Evolutionary conservation across 2,329 filamentous ascomycete species (phyloP).

Genomic region (Fusarium setosum): DNA sequence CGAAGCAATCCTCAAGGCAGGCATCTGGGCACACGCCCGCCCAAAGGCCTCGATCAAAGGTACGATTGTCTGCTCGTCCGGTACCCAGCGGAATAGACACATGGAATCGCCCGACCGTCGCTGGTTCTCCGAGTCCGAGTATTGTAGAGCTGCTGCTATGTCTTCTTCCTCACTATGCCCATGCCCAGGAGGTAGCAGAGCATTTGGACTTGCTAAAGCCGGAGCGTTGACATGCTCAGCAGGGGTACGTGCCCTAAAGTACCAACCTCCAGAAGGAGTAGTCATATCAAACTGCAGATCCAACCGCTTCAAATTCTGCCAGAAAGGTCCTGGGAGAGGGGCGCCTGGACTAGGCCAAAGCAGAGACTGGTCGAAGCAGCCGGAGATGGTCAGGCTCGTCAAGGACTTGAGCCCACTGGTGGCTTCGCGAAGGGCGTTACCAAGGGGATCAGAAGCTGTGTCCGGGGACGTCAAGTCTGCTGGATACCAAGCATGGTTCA

Average conservation of each 20-base stretch:
- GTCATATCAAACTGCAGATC: conserved; percentile 30
- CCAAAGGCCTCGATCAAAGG: conserved; percentile 31
- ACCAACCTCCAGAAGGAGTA: conserved; percentile 29
- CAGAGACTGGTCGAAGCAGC: conserved; percentile 24
- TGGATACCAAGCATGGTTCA: conserved; percentile 30
- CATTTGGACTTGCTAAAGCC: neutral
- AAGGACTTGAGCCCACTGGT: conserved; percentile 13
- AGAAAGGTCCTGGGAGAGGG: conserved; percentile 19
- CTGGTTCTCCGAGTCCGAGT: conserved; percentile 25
- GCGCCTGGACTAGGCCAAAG: conserved; percentile 18
- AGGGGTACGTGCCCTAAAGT: conserved; percentile 24
- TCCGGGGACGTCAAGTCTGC: conserved; percentile 12
- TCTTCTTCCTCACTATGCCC: conserved; percentile 28
- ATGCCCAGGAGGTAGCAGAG: conserved; percentile 24
- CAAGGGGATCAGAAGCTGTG: conserved; percentile 13
- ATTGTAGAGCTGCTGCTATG: conserved; percentile 11
- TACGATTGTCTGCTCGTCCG: conserved; percentile 20
- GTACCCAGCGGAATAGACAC: conserved; percentile 30
- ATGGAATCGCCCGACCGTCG: conserved; percentile 24
- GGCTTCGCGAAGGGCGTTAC: conserved; percentile 18
- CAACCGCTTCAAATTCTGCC: conserved; percentile 27
- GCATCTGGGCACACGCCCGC: conserved; percentile 26
- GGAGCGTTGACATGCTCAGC: conserved; percentile 19
- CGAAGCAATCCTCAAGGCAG: conserved; percentile 18
- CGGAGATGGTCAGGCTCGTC: conserved; percentile 21